phyloP scores from a whole-genome alignment of 805 yeast species.

The Pichia cabralensis region DNA sequence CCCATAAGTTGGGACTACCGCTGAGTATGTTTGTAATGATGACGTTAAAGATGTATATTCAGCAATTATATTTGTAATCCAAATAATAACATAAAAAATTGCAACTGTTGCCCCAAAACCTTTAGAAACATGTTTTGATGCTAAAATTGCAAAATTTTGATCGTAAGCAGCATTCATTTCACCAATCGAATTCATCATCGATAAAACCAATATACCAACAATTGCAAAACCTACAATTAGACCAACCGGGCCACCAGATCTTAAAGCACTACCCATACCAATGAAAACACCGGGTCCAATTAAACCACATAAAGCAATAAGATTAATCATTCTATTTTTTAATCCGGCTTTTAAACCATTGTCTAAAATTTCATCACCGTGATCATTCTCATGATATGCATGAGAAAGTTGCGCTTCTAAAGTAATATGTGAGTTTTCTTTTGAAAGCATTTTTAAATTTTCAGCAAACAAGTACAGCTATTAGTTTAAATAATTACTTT shows the following conservation, averaged over 20 bases:
- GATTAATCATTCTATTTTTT: conserved; percentile 15
- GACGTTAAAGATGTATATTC: conserved; percentile 47
- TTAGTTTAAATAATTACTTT: no score
- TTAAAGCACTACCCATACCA: conserved; percentile 38
- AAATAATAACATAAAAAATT: conserved; percentile 41
- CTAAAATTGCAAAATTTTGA: conserved; percentile 42
- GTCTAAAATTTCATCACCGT: conserved; percentile 12
- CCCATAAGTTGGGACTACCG: conserved; percentile 43
- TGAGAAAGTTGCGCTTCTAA: conserved; percentile 7
- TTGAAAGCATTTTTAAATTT: no score
- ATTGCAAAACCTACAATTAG: conserved; percentile 39
- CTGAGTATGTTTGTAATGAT: conserved; percentile 40
- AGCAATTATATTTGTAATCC: conserved; percentile 46
- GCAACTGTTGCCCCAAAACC: conserved; percentile 52
- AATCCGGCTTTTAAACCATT: conserved; percentile 15
- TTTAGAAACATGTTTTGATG: conserved; percentile 39
- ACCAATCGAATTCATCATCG: conserved; percentile 48
- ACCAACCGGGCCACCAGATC: conserved; percentile 44
- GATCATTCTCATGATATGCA: conserved; percentile 10
- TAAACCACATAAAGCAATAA: conserved; percentile 32
- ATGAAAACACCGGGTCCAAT: conserved; percentile 52
- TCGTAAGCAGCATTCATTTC: conserved; percentile 47
- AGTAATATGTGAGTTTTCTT: conserved; percentile 9
- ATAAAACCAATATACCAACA: conserved; percentile 41
- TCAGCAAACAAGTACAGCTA: no score